Evolutionary conservation across 805 yeast genomes (phyloP), one percentile per base, ranked within the genome.

Genomic region (Ogataea salicorniae): DNA sequence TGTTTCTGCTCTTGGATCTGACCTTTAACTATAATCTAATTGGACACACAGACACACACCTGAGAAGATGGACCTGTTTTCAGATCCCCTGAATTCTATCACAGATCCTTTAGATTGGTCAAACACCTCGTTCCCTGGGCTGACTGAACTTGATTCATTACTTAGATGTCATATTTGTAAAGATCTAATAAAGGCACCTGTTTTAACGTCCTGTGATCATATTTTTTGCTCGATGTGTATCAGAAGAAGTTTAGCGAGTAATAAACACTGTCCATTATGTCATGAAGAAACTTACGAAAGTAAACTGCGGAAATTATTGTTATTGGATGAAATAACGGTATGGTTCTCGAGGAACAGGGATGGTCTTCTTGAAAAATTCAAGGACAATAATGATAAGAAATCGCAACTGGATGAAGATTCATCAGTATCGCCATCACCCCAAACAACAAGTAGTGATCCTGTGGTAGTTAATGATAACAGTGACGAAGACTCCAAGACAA

Each of bases 221-320:
- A 83, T 91, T 0, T 91, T 89, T 63, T 91, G 98, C 65, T 87
- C 96, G 0, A 73, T 82, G 14, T 91, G 98, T 63, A 86, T 91
- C 29, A 72, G 96, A 48, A 78, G 84, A 51, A 80, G 84, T 52
- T 66, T 91, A 37, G 69, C 80, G n/a, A 66, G 65, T 36, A 78
- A 76, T 31, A 75, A 77, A 17, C 69, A 74, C 49, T 91, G 97
- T 59, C 97, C 97, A 0, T 66, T 87, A 43, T 91, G 97, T 63
- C 75, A 83, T 22, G 72, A 76, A 23, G 87, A 83, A 55, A 77
- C 83, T 31, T 77, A 81, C 59, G 91, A 87, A 51, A 80, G 91
- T 42, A 77, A 78, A 53, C 65, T 91, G 41, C 74, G 83, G 49
- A 77, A 86, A 54, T 87, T 84, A 40, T 74, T 80, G 36, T 66